Evolutionary conservation across 441 rosid species (phyloP), one percentile per base, ranked within the genome.

Genomic region (Brassica hybrid): DNA sequence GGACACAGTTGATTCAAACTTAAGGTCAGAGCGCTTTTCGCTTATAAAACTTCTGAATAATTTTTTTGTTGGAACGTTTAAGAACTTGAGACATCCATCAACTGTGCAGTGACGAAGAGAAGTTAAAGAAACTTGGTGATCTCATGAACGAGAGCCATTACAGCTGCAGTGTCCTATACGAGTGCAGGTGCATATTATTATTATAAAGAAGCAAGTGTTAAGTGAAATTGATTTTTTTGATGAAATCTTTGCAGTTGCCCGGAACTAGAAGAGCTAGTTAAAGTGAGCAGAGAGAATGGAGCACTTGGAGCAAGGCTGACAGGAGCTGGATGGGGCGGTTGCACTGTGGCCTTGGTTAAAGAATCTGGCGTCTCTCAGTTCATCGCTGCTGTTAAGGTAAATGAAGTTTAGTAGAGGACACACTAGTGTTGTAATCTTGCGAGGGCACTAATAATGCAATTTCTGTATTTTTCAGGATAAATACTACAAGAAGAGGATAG

Each of bases 291-390:
- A 13, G 90, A 87, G 18, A 86, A 87, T 32, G 91, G 84, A 38
- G 97, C 99, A 70, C 78, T 96, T n/a, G 98, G 99, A 34, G 98
- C 99, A 50, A 92, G 98, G 83, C 94, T 96, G 25, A 96, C 99
- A 0, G 99, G 98, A 65, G 99, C 99, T 17, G 99, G 99, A 72
- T 96, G 99, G 99, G 99, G 99, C 6, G 98, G 99, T 45, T 96
- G 99, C 56, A 92, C 97, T 0, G 99, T 94, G 41, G 92, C 97
- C 21, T 82, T 96, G 69, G 98, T 96, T 48, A 94, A 90, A 74
- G 98, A 94, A 71, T 25, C 81, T 56, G 85, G 86, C 7, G 99
- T 90, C 56, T 91, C 97, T 7, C 94, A 90, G 74, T 96, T 94
- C 84, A 96, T 92, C 71, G 84, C 87, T 36, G 86, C 91, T 32